phyloP scores from a whole-genome alignment of 352 stramenopile species.

The Halophytophthora polymorphica region DNA sequence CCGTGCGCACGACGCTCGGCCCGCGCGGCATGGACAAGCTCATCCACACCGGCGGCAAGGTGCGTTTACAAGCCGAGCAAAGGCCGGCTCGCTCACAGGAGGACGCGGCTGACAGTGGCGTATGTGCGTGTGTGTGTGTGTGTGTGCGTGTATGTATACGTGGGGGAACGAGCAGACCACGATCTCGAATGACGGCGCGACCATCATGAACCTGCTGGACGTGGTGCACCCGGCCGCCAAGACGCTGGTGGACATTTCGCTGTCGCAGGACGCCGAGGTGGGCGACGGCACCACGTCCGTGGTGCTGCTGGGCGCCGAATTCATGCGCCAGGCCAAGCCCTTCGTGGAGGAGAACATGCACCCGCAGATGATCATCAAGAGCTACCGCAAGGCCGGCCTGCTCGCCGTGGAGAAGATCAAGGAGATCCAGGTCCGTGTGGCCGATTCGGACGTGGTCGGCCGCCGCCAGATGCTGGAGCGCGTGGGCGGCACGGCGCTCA shows the following conservation, averaged over 20 bases:
- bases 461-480: slow-evolving; percentile 89
- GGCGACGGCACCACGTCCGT: slow-evolving; percentile 97
- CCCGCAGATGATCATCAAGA: slow-evolving; percentile 90
- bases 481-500: slow-evolving; percentile 95
- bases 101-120: too few relatives aligned
- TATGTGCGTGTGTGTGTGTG: slow-evolving; percentile 1
- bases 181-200: slow-evolving; percentile 99
- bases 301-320: slow-evolving; percentile 95
- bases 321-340: slow-evolving; percentile 96
- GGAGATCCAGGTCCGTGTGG: slow-evolving; percentile 81
- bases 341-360: slow-evolving; percentile 98
- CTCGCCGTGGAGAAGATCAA: slow-evolving; percentile 86
- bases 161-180: slow-evolving; percentile 64
- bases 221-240: slow-evolving; percentile 98
- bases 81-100: too few relatives aligned
- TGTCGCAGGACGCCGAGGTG: slow-evolving; percentile 88
- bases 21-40: slow-evolving; percentile 99
- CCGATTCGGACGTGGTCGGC: slow-evolving; percentile 73
- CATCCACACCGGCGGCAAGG: slow-evolving; percentile 89
- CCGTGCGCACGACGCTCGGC: slow-evolving; percentile 96
- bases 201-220: slow-evolving; percentile 98
- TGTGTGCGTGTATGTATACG: neutral
- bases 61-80: slow-evolving; percentile 5
- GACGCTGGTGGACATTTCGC: slow-evolving; percentile 97
- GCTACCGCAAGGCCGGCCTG: slow-evolving; percentile 81